Conservation (phyloP, 2,329 filamentous ascomycete genomes). For the Fusarium palustre region DNA sequence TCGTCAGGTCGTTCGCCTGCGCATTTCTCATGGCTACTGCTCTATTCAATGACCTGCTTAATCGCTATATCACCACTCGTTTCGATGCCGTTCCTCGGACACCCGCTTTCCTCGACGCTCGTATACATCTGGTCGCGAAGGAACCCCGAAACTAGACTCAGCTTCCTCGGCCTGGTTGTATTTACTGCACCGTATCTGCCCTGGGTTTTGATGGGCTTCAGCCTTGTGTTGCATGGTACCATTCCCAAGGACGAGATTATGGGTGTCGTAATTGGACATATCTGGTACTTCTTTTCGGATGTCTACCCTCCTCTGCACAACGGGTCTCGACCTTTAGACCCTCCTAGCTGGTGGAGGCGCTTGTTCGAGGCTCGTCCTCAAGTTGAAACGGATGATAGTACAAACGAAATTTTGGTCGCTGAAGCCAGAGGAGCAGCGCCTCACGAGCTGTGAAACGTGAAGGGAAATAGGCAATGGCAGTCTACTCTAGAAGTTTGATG, state of each 20-base stretch:
- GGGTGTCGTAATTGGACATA: slow-evolving; percentile 92
- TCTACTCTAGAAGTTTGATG: not conserved
- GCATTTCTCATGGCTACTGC: slow-evolving; percentile 92
- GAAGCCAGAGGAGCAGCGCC: slow-evolving; percentile 54
- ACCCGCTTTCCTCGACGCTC: slow-evolving; percentile 88
- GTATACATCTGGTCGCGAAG: slow-evolving; percentile 98
- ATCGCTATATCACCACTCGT: slow-evolving; percentile 86
- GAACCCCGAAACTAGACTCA: slow-evolving; percentile 91
- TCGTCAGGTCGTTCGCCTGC: slow-evolving; percentile 91
- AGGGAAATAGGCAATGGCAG: not conserved
- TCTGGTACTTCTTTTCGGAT: slow-evolving; percentile 98
- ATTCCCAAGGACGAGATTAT: slow-evolving; percentile 97
- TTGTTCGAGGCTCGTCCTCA: slow-evolving; percentile 75
- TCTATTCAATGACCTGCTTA: slow-evolving; percentile 85
- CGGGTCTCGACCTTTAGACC: slow-evolving; percentile 86
- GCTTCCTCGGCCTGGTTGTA: slow-evolving; percentile 87
- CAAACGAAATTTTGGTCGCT: slow-evolving; percentile 72
- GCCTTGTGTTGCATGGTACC: slow-evolving; percentile 87
- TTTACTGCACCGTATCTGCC: slow-evolving; percentile 96
- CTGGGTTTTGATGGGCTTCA: slow-evolving; percentile 95
- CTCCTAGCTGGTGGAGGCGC: slow-evolving; percentile 88
- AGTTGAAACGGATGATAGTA: slow-evolving; percentile 63
- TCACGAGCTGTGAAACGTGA: slow-evolving; percentile 34
- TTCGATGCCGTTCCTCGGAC: slow-evolving; percentile 93
- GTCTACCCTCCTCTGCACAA: slow-evolving; percentile 93